phyloP scores from a whole-genome alignment of 768 basidiomycete genomes.

The Tylopilus sp. region DNA sequence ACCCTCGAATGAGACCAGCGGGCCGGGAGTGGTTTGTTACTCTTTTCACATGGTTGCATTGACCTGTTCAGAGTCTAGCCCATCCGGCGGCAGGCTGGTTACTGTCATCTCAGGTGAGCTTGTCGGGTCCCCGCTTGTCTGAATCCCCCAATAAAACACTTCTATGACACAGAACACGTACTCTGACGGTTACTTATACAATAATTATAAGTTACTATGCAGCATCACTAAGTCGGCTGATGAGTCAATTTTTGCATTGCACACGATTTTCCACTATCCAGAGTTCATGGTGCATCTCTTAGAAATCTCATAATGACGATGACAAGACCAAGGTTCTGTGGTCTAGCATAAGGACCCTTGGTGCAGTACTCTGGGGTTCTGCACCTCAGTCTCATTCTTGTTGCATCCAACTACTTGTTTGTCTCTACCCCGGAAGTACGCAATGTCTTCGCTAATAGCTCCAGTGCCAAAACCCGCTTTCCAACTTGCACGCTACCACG shows the following conservation, averaged over 20 bases:
- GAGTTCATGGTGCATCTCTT: neutral
- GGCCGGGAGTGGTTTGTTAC: too few species aligned
- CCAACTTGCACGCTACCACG: constrained; percentile 34
- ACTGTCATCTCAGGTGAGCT: too few species aligned
- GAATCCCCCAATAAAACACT: too few species aligned
- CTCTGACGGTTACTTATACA: too few species aligned
- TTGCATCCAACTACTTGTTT: neutral
- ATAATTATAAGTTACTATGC: too few species aligned
- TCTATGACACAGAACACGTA: neutral
- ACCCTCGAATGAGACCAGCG: too few species aligned
- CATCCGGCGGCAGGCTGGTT: too few species aligned
- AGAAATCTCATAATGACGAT: neutral
- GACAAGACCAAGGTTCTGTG: neutral
- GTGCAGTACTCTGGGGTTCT: neutral
- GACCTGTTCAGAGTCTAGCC: too few species aligned
- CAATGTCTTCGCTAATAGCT: constrained; percentile 1
- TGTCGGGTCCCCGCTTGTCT: too few species aligned
- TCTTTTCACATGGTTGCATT: too few species aligned
- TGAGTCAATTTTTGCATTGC: neutral
- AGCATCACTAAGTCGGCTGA: neutral
- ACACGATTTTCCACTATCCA: neutral
- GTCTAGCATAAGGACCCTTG: neutral
- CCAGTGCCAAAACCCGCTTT: constrained; percentile 30
- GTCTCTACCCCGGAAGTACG: neutral
- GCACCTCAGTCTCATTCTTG: neutral